These are phyloP conservation scores for Boletus insuetus DNA, from an alignment of 768 basidiomycete species.

Conservation along the genomic window DNA sequence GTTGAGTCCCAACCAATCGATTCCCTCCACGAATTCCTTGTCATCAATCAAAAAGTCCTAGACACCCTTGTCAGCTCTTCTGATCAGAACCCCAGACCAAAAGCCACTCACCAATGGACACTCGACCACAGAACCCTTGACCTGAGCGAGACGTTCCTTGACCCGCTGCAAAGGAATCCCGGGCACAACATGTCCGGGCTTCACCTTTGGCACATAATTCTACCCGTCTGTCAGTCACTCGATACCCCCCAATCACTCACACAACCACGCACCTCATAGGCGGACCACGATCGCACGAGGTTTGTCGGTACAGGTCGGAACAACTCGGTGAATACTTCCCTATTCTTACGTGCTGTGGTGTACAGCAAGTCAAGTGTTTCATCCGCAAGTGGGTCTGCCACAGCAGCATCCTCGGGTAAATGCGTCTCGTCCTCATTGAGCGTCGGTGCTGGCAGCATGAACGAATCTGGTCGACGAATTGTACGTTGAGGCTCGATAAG, in stretches of 20 bases:
- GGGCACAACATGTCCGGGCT: conserved; percentile 78
- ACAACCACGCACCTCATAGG: conserved; percentile 61
- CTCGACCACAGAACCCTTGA: conserved; percentile 73
- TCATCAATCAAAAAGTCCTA: conserved; percentile 87
- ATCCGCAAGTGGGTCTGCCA: conserved; percentile 79
- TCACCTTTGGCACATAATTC: conserved; percentile 72
- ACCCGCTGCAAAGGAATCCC: conserved; percentile 63
- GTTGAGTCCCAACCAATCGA: conserved; percentile 72
- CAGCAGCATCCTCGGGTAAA: conserved; percentile 55
- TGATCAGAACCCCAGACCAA: neutral
- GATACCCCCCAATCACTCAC: neutral
- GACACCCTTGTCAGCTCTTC: conserved; percentile 6
- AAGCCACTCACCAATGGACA: conserved; percentile 57
- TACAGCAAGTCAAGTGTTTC: conserved; percentile 58
- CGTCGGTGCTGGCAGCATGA: conserved; percentile 79
- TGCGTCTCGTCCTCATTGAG: conserved; percentile 66
- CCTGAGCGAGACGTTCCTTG: conserved; percentile 69
- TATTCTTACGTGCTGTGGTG: conserved; percentile 72
- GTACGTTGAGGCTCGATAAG: conserved; percentile 71
- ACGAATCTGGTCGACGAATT: conserved; percentile 41
- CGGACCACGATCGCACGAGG: conserved; percentile 71
- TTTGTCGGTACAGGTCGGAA: conserved; percentile 89
- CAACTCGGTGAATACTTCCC: conserved; percentile 81
- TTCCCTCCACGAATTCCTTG: conserved; percentile 63
- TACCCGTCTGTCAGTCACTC: conserved; percentile 29